A percentile compares a stretch with the other conserved stretches of the same genome.
Conservation (phyloP, 495 filamentous ascomycete genomes). For the Aspergillus diversus region DNA sequence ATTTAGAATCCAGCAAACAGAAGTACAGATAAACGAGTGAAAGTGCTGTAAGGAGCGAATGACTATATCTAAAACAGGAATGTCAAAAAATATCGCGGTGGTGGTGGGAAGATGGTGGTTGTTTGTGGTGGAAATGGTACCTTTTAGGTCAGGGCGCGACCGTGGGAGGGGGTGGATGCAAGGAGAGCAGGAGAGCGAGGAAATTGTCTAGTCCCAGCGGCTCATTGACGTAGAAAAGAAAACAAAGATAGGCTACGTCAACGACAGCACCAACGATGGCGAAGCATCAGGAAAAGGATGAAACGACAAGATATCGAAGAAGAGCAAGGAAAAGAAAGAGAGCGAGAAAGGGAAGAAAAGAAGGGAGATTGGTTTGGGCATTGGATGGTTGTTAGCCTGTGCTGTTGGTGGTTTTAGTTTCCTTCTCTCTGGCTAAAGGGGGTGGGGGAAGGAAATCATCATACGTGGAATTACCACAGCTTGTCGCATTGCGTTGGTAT, state of each 20-base stretch:
- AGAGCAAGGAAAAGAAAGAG: slow-evolving; percentile 14
- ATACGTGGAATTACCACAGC: slow-evolving; percentile 4
- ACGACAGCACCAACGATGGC: slow-evolving; percentile 38
- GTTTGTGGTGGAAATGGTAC: slow-evolving; percentile 26
- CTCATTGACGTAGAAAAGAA: slow-evolving; percentile 30
- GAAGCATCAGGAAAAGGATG: slow-evolving; percentile 29
- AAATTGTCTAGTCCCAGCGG: slow-evolving; percentile 37
- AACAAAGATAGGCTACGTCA: slow-evolving; percentile 30
- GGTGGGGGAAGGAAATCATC: neutral
- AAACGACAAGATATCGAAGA: slow-evolving; percentile 11
- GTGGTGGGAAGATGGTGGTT: slow-evolving; percentile 14
- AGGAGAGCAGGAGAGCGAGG: slow-evolving; percentile 32
- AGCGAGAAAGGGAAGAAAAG: slow-evolving; percentile 20
- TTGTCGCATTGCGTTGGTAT: neutral
- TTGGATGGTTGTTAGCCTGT: neutral
- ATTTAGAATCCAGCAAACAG: slow-evolving; percentile 20
- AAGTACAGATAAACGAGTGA: slow-evolving; percentile 32
- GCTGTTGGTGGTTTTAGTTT: neutral
- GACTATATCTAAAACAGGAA: slow-evolving; percentile 33
- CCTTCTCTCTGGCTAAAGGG: neutral
- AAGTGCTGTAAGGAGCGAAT: slow-evolving; percentile 47
- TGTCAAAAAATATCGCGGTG: slow-evolving; percentile 20
- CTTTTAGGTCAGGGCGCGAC: slow-evolving; percentile 36
- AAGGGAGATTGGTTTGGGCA: slow-evolving; percentile 19
- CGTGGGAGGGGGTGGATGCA: slow-evolving; percentile 38